Conservation (phyloP, 2,329 filamentous ascomycete species). For the Botryotinia narcissicola region DNA sequence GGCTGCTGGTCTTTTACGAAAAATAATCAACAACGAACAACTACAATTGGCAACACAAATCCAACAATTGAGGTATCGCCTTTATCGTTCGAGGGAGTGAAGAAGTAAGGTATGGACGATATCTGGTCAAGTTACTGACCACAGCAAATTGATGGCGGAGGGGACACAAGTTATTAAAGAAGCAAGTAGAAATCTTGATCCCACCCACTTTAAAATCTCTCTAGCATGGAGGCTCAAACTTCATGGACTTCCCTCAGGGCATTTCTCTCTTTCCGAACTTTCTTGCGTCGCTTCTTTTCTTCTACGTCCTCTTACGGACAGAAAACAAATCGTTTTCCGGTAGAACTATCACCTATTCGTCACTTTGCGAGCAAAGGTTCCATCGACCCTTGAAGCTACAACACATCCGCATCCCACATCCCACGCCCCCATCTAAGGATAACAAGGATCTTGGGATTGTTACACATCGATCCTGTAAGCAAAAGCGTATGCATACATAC, state of each 20-base stretch:
- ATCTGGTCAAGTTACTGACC: background rate
- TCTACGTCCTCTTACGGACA: background rate
- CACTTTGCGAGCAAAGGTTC: constrained; percentile 1
- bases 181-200: background rate
- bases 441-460: background rate
- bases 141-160: background rate
- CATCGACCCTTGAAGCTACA: background rate
- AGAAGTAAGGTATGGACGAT: background rate
- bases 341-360: background rate
- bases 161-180: background rate
- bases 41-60: background rate
- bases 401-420: background rate
- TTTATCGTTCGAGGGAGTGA: background rate
- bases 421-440: background rate
- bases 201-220: background rate
- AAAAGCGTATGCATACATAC: background rate
- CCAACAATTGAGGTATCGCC: background rate
- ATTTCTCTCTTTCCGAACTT: background rate
- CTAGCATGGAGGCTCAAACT: background rate
- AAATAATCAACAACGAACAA: background rate
- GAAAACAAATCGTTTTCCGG: background rate
- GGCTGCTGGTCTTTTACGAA: background rate
- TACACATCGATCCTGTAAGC: background rate
- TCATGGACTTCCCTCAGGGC: background rate
- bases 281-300: background rate